Conservation (phyloP, 352 stramenopile genomes). For the Phytophthora citrophthora region DNA sequence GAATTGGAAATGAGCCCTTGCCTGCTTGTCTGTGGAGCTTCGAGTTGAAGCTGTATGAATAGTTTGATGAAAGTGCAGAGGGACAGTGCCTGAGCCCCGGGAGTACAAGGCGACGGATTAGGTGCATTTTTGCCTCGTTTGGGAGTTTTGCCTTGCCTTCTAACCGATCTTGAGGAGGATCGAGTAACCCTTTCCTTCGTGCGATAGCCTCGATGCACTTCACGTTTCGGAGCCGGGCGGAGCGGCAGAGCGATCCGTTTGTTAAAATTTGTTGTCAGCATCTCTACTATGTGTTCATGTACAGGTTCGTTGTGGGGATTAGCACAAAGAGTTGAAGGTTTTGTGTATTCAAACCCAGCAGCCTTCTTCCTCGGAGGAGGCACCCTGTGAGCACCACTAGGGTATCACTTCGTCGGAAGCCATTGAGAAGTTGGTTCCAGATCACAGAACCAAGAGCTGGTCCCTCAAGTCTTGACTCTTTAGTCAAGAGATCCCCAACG, state of each 20-base stretch:
- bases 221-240: constrained; percentile 2
- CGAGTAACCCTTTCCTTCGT: constrained; percentile 25
- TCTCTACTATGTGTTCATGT: too few species aligned
- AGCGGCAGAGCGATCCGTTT: constrained; percentile 22
- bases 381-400: neutral
- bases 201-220: constrained; percentile 19
- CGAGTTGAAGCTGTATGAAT: neutral
- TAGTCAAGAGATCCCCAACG: too few species aligned
- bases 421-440: neutral
- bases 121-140: constrained; percentile 15
- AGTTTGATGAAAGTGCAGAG: too few species aligned
- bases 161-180: constrained; percentile 26
- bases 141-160: constrained; percentile 3
- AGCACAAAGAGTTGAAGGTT: constrained; percentile 1
- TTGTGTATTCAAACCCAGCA: neutral
- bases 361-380: neutral
- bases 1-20: constrained; percentile 26
- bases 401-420: neutral
- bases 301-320: neutral
- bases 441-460: too few species aligned
- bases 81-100: too few species aligned
- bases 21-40: constrained; percentile 5
- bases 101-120: constrained; percentile 11
- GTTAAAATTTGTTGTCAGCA: constrained; percentile 24
- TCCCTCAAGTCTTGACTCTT: too few species aligned